Percentiles rank a stretch among this genome's conserved stretches.
Conservation (phyloP, 495 filamentous ascomycete genomes). For the Neurospora sublineolata region DNA sequence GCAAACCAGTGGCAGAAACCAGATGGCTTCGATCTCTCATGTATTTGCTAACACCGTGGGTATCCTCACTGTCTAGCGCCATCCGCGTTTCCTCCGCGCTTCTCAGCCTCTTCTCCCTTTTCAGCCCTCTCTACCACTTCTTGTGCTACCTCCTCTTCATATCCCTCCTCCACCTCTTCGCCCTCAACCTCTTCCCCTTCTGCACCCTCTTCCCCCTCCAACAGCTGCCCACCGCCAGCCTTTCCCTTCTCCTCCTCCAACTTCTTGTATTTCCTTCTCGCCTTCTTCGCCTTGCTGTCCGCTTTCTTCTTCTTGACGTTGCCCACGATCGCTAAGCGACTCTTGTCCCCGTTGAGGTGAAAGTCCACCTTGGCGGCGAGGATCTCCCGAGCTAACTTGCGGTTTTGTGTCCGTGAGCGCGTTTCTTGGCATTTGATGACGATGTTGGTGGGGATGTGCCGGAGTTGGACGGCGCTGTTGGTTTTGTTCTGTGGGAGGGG, state of each 20-base stretch:
- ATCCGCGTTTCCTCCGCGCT: neutral
- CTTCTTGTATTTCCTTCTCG: constrained; percentile 36
- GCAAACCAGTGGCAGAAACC: neutral
- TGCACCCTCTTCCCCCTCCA: neutral
- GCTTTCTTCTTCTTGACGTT: constrained; percentile 34
- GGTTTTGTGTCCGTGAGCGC: constrained; percentile 76
- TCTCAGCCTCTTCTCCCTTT: neutral
- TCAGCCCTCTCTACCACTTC: neutral
- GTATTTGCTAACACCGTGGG: neutral
- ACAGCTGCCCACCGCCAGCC: neutral
- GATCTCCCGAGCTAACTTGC: constrained; percentile 68
- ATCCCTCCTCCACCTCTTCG: constrained; percentile 3
- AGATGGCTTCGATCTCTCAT: neutral
- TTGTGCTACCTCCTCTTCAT: constrained; percentile 4
- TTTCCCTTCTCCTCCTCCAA: constrained; percentile 30
- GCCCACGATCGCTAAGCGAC: constrained; percentile 29
- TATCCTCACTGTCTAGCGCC: neutral
- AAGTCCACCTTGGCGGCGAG: constrained; percentile 71
- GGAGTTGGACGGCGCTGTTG: constrained; percentile 85
- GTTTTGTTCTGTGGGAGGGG: constrained; percentile 73
- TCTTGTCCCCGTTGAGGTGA: constrained; percentile 37
- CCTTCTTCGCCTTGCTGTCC: constrained; percentile 39
- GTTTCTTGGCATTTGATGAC: constrained; percentile 90
- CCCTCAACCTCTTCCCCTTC: neutral
- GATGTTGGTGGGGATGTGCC: constrained; percentile 75